A percentile compares a stretch with the other conserved stretches of the same genome.
Conservation (phyloP, 1,284 basidiomycete species). For the Fistulina hepatica region DNA sequence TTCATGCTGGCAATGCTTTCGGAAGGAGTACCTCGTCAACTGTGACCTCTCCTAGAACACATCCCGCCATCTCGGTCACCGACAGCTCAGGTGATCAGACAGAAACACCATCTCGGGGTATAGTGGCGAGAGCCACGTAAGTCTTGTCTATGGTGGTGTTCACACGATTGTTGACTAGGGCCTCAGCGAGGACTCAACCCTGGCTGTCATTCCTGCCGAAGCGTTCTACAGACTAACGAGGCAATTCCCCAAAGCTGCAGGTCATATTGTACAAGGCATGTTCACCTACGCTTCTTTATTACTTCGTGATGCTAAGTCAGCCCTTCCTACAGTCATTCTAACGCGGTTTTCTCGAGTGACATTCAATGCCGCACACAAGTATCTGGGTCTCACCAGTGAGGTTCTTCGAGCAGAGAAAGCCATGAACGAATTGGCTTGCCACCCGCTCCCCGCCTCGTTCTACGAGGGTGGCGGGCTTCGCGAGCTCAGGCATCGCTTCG, state of each 20-base stretch:
- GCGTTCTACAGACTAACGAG: slow-evolving; percentile 89
- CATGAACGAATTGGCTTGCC: slow-evolving; percentile 93
- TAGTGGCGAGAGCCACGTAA: slow-evolving; percentile 82
- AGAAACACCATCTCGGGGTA: too few relatives aligned
- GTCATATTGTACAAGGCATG: slow-evolving; percentile 90
- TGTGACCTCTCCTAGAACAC: too few relatives aligned
- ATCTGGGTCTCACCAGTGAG: slow-evolving; percentile 91
- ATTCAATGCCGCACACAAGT: slow-evolving; percentile 92
- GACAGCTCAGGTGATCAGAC: too few relatives aligned
- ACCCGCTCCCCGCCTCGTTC: slow-evolving; percentile 85
- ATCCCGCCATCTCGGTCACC: too few relatives aligned
- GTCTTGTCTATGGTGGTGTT: too few relatives aligned
- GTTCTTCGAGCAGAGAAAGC: slow-evolving; percentile 93
- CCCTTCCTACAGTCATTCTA: slow-evolving; percentile 54
- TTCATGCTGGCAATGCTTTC: slow-evolving; percentile 37
- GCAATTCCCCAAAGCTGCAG: slow-evolving; percentile 93
- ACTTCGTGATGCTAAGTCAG: too few relatives aligned
- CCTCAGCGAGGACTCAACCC: slow-evolving; percentile 90
- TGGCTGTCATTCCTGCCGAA: slow-evolving; percentile 98
- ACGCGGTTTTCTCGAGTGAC: slow-evolving; percentile 96
- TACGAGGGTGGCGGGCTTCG: slow-evolving; percentile 93
- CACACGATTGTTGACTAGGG: too few relatives aligned
- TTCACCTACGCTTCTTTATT: not conserved
- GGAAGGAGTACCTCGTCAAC: too few relatives aligned
- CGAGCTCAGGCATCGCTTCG: slow-evolving; percentile 78